Evolutionary conservation across 257 asterid species (phyloP).

Genomic region (Eustoma russellianum): DNA sequence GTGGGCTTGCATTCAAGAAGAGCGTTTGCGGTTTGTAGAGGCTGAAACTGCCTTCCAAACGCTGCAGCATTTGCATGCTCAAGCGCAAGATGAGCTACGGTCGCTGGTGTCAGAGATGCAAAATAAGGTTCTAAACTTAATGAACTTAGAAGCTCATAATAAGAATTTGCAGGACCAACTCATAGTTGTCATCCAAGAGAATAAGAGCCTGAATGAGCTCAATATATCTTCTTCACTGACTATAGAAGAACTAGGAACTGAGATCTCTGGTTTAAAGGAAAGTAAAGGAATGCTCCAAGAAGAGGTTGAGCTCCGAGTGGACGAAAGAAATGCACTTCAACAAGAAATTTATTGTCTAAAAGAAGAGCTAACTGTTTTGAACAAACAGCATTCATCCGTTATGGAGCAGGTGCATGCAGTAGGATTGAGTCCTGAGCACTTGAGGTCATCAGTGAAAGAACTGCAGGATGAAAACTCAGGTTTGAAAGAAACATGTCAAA

Average conservation of each 20-base stretch:
- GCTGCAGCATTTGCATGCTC: conserved; percentile 81
- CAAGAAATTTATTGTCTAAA: conserved; percentile 89
- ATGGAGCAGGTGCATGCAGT: conserved; percentile 59
- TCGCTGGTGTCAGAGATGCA: conserved; percentile 65
- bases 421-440: conserved; percentile 50
- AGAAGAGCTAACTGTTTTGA: conserved; percentile 70
- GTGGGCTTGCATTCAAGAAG: conserved; percentile 89
- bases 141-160: conserved; percentile 43
- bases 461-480: conserved; percentile 50
- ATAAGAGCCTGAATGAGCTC: conserved; percentile 50
- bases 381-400: conserved; percentile 38
- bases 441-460: conserved; percentile 53
- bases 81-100: conserved; percentile 82
- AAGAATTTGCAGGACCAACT: conserved; percentile 63
- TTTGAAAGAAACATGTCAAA: conserved; percentile 44
- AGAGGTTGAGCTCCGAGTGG: conserved; percentile 85
- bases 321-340: conserved; percentile 89
- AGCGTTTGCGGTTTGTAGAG: conserved; percentile 77
- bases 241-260: conserved; percentile 54
- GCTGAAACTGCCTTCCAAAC: conserved; percentile 97
- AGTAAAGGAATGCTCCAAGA: conserved; percentile 60
- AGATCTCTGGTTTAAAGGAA: conserved; percentile 53
- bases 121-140: conserved; percentile 50
- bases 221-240: conserved; percentile 55
- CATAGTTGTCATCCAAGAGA: conserved; percentile 56